These are phyloP conservation scores for Cercospora janseana DNA, from an alignment of 2,329 filamentous ascomycete genomes.

Conservation along the genomic window DNA sequence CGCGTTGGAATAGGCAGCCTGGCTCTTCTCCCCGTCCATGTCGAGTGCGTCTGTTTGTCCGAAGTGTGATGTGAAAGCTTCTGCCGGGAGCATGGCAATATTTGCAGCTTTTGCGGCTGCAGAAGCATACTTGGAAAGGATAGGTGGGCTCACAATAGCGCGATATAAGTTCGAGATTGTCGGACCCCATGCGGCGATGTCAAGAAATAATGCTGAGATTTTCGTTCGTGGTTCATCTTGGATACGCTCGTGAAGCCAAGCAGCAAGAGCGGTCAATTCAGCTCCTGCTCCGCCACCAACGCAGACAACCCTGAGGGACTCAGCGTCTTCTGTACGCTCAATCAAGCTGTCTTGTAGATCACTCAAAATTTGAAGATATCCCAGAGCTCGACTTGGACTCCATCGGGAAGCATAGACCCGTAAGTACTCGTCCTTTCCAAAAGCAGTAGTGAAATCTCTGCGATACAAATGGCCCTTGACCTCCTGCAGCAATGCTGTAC, in stretches of 20 bases:
- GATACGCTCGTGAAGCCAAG: slow-evolving; percentile 40
- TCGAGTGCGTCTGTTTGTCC: slow-evolving; percentile 53
- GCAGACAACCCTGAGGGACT: slow-evolving; percentile 49
- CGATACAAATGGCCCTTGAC: slow-evolving; percentile 84
- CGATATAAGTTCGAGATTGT: slow-evolving; percentile 60
- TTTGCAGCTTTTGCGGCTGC: slow-evolving; percentile 46
- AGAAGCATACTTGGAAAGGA: slow-evolving; percentile 50
- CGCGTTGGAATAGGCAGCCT: slow-evolving; percentile 32
- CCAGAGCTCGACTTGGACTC: slow-evolving; percentile 82
- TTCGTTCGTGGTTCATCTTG: background rate
- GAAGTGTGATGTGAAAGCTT: slow-evolving; percentile 43
- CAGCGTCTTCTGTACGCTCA: background rate
- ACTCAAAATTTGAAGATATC: slow-evolving; percentile 66
- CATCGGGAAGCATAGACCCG: slow-evolving; percentile 84
- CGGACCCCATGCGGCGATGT: slow-evolving; percentile 74
- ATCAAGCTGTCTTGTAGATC: slow-evolving; percentile 34
- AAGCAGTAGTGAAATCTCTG: slow-evolving; percentile 79
- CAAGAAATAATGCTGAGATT: slow-evolving; percentile 62
- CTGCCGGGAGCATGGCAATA: slow-evolving; percentile 36
- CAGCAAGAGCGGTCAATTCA: slow-evolving; percentile 64
- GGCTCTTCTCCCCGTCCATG: slow-evolving; percentile 40
- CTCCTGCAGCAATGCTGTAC: slow-evolving; percentile 62
- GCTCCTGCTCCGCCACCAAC: slow-evolving; percentile 66
- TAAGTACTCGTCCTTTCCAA: slow-evolving; percentile 68
- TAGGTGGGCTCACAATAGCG: slow-evolving; percentile 53